These are phyloP conservation scores for Phytophthora ramorum DNA, from an alignment of 352 stramenopile genomes.

Conservation along the genomic window DNA sequence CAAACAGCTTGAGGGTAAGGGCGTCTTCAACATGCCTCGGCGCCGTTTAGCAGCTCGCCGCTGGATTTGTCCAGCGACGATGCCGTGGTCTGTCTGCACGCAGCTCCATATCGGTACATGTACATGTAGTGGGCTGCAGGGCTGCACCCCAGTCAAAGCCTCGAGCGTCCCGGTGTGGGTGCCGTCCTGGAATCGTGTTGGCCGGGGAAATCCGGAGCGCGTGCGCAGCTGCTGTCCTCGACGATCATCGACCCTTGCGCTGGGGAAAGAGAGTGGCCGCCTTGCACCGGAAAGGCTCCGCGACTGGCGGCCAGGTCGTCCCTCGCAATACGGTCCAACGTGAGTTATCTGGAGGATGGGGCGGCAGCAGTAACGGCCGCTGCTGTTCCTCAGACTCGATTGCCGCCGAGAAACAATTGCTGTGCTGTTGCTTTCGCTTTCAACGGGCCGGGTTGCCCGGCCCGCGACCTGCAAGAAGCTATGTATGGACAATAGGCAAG, in stretches of 20 bases:
- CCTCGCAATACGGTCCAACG: conserved; percentile 22
- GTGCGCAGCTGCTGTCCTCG: conserved; percentile 26
- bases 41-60: not conserved
- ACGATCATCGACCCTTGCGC: conserved; percentile 21
- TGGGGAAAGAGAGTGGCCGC: conserved; percentile 13
- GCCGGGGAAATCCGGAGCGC: conserved; percentile 27
- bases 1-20: conserved; percentile 14
- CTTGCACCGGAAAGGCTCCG: conserved; percentile 23
- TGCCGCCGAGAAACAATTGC: not conserved
- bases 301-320: not conserved
- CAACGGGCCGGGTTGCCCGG: not conserved
- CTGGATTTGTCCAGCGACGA: conserved; percentile 12
- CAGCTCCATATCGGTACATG: conserved; percentile 16
- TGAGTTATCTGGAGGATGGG: conserved; percentile 14
- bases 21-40: conserved; percentile 16
- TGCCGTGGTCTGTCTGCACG: conserved; percentile 9
- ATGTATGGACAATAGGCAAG: not conserved
- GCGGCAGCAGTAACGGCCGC: not conserved
- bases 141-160: conserved; percentile 4
- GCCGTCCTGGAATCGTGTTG: conserved; percentile 12
- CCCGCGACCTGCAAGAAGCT: not conserved
- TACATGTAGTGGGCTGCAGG: conserved; percentile 10
- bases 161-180: not conserved
- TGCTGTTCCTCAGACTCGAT: not conserved
- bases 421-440: not conserved